Conservation (phyloP, 1,284 basidiomycete genomes). For the Rhodotorula sp. region DNA sequence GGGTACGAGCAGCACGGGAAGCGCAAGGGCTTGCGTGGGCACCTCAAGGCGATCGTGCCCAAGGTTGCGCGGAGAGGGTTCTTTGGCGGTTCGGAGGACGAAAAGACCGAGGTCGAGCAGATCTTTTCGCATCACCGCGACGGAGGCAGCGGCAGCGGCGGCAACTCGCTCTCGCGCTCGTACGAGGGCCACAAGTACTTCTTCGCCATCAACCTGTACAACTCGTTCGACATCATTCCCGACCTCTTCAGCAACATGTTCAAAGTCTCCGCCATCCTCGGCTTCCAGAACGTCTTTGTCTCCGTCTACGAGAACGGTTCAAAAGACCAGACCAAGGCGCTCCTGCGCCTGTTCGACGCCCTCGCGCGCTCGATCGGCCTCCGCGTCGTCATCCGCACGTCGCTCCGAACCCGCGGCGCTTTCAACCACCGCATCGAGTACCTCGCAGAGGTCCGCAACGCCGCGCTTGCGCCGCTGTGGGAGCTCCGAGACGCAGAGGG, state of each 20-base stretch:
- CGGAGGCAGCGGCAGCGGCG: constrained; percentile 4
- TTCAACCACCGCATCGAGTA: constrained; percentile 99
- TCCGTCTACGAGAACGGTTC: constrained; percentile 98
- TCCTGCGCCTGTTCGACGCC: constrained; percentile 87
- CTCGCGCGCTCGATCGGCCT: constrained; percentile 82
- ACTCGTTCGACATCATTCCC: constrained; percentile 83
- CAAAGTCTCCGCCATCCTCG: constrained; percentile 79
- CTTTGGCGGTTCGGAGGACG: constrained; percentile 36
- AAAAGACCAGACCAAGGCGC: constrained; percentile 90
- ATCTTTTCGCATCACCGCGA: constrained; percentile 38
- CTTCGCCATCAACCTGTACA: constrained; percentile 85
- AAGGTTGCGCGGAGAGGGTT: constrained; percentile 36
- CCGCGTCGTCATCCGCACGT: constrained; percentile 84
- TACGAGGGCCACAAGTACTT: constrained; percentile 81
- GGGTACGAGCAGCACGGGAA: constrained; percentile 61
- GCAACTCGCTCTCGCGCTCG: constrained; percentile 44
- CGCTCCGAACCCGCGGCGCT: constrained; percentile 83
- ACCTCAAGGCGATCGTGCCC: constrained; percentile 38
- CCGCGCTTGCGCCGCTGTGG: constrained; percentile 86
- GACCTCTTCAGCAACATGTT: constrained; percentile 95
- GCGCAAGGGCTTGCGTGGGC: constrained; percentile 25
- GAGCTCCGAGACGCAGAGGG: constrained; percentile 83
- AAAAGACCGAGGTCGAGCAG: constrained; percentile 49
- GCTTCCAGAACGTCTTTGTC: constrained; percentile 93
- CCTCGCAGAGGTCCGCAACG: constrained; percentile 91